phyloP scores from a whole-genome alignment of 2,329 filamentous ascomycete species.

The Phoma sp. region DNA sequence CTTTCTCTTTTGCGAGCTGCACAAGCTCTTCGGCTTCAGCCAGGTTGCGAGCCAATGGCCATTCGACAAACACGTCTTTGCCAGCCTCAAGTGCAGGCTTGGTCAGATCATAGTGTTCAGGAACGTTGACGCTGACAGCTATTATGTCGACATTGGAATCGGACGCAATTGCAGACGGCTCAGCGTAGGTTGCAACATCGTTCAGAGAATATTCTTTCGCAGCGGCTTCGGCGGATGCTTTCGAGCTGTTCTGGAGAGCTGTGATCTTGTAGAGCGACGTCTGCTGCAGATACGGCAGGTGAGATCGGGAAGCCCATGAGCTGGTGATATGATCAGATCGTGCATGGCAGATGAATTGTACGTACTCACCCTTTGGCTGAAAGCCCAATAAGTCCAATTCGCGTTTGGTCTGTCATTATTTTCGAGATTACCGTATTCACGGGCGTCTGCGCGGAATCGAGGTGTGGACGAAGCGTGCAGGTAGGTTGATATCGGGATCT shows the following conservation, averaged over 20 bases:
- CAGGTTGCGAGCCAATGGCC: slow-evolving; percentile 54
- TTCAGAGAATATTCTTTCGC: slow-evolving; percentile 47
- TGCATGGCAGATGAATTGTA: background rate
- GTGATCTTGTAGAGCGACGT: slow-evolving; percentile 54
- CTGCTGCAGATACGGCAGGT: slow-evolving; percentile 47
- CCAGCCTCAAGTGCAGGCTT: slow-evolving; percentile 52
- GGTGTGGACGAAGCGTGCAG: too few species aligned
- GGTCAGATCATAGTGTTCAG: slow-evolving; percentile 51
- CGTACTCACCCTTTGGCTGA: slow-evolving; percentile 37
- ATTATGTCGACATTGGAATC: slow-evolving; percentile 58
- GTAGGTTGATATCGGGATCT: too few species aligned
- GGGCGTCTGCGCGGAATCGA: background rate
- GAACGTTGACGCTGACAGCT: slow-evolving; percentile 54
- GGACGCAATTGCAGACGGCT: slow-evolving; percentile 51
- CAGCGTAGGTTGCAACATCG: slow-evolving; percentile 52
- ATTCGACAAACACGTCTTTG: slow-evolving; percentile 57
- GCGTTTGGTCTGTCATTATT: slow-evolving; percentile 25
- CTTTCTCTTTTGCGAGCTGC: slow-evolving; percentile 49
- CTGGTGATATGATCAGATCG: slow-evolving; percentile 18
- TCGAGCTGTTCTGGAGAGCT: slow-evolving; percentile 58
- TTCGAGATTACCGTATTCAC: background rate
- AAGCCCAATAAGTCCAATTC: slow-evolving; percentile 43
- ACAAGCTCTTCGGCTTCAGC: slow-evolving; percentile 53
- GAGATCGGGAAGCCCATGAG: slow-evolving; percentile 48
- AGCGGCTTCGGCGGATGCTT: slow-evolving; percentile 52